These are phyloP conservation scores for Diplosphaera chodatii DNA, from an alignment of 139 green algal genomes.

Conservation along the genomic window DNA sequence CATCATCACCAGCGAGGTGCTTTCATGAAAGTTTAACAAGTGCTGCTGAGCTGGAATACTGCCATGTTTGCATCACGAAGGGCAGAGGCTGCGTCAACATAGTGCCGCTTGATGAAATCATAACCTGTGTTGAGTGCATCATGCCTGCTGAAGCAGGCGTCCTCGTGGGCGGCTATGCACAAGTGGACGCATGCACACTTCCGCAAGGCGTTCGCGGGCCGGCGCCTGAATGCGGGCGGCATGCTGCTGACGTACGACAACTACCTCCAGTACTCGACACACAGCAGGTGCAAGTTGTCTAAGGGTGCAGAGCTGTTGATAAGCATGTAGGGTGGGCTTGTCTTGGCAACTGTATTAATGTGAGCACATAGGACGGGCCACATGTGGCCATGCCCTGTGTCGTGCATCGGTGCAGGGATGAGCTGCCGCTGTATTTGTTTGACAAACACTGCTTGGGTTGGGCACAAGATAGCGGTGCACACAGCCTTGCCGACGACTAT, in stretches of 20 bases:
- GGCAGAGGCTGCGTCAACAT: too few species aligned
- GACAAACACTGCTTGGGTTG: conserved; percentile 29
- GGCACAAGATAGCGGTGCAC: neutral
- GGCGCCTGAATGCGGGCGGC: conserved; percentile 36
- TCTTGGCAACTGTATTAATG: too few species aligned
- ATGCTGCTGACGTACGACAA: conserved; percentile 59
- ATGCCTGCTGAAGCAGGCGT: conserved; percentile 13
- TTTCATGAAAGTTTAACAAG: too few species aligned
- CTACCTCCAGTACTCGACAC: conserved; percentile 62
- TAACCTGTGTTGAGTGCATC: too few species aligned
- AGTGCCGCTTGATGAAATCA: too few species aligned
- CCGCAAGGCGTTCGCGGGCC: conserved; percentile 33
- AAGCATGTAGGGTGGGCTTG: too few species aligned
- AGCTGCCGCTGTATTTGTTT: conserved; percentile 62
- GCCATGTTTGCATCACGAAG: too few species aligned
- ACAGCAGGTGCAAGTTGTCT: neutral
- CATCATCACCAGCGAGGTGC: conserved; percentile 61
- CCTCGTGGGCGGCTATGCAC: conserved; percentile 43
- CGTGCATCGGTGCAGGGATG: conserved; percentile 43
- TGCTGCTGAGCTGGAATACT: too few species aligned
- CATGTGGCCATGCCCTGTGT: too few species aligned
- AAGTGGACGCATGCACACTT: conserved; percentile 60
- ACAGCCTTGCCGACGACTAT: conserved; percentile 69
- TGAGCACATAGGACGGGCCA: too few species aligned
- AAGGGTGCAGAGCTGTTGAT: too few species aligned